A percentile compares a stretch with the other conserved stretches of the same genome.
Evolutionary conservation across 352 stramenopile genomes (phyloP).

Genomic region (Phytophthora fragariaefolia): DNA sequence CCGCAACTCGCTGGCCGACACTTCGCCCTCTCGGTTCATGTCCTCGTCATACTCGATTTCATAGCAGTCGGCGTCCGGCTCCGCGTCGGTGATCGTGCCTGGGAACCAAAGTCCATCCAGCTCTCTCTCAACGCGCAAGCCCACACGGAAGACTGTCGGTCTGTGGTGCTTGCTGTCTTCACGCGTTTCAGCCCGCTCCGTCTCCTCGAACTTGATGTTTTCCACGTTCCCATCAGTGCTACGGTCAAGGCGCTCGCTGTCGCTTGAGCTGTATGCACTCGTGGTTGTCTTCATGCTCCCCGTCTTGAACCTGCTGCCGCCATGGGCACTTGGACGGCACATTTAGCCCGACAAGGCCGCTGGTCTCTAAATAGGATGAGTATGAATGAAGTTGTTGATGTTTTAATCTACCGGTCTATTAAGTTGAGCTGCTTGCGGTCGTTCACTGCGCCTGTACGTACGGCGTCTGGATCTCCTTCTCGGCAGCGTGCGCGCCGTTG

Average conservation of each 20-base stretch:
- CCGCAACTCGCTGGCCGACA: slow-evolving; percentile 59
- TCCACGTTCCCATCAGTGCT: slow-evolving; percentile 24
- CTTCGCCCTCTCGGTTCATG: slow-evolving; percentile 71
- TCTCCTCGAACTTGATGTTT: slow-evolving; percentile 30
- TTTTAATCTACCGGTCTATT: slow-evolving; percentile 30
- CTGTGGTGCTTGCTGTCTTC: slow-evolving; percentile 29
- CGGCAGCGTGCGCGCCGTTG: slow-evolving; percentile 10
- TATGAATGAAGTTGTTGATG: neutral
- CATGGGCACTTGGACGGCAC: slow-evolving; percentile 23
- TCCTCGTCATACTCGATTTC: slow-evolving; percentile 87
- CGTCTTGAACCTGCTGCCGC: slow-evolving; percentile 20
- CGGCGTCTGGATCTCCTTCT: slow-evolving; percentile 35
- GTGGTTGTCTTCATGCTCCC: slow-evolving; percentile 35
- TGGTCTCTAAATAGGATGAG: slow-evolving; percentile 25
- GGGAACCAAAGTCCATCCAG: slow-evolving; percentile 84
- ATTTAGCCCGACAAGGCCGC: slow-evolving; percentile 22
- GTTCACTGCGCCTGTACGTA: slow-evolving; percentile 32
- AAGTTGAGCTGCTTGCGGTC: slow-evolving; percentile 1
- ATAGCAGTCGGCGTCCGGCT: slow-evolving; percentile 58
- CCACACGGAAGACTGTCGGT: slow-evolving; percentile 39
- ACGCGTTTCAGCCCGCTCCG: slow-evolving; percentile 9
- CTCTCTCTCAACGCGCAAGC: slow-evolving; percentile 66
- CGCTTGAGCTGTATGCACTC: slow-evolving; percentile 9
- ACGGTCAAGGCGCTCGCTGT: slow-evolving; percentile 10
- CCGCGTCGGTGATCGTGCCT: slow-evolving; percentile 56